Evolutionary conservation across 1,284 basidiomycete genomes (phyloP), one percentile per base, ranked within the genome.

Genomic region (Boletus mariae): DNA sequence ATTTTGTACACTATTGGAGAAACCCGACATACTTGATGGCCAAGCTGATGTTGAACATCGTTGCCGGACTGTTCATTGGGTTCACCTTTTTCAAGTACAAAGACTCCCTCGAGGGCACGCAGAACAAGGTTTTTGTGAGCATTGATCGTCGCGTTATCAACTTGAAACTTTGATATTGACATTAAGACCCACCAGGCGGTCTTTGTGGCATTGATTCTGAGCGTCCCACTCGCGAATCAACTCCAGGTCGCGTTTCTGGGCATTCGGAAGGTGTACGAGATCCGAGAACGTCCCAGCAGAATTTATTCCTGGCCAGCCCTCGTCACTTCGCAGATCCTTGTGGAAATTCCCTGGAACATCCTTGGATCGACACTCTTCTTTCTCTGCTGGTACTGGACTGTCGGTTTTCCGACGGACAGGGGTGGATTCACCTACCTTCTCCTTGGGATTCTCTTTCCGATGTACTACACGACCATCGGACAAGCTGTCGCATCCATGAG

Each of bases 271-370:
- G 73, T 90, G 12, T 92, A 87, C 66, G 86, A 90, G 64, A 81
- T 83, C 12, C 80, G 89, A 32, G 90, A 92, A 68, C 79, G 83
- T 1, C 78, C 86, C 0, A 87, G 85, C 59, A 80, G 87, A 63
- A 90, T 90, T 65, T 95, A 94, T 73, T 82, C 82, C 47, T 95
- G 93, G 93, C 76, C 83, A 7, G 83, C 88, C 1, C 79, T 94
- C 44, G 65, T 85, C 45, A 76, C 82, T 0, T 74, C 83, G 0
- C 85, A 87, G 57, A 75, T 88, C 52, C 61, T 84, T 3, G 77
- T 80, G 25, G 85, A 86, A 58, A 55, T 87, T 2, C 86, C 85
- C 0, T 85, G 84, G 79, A 85, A 87, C 59, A 76, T 87, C 20
- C 46, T 84, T 4, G 79, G 78, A 15, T 79, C 82, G 0, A 70